Conservation (phyloP, 805 yeast genomes). For the Kregervanrija fluxuum region DNA sequence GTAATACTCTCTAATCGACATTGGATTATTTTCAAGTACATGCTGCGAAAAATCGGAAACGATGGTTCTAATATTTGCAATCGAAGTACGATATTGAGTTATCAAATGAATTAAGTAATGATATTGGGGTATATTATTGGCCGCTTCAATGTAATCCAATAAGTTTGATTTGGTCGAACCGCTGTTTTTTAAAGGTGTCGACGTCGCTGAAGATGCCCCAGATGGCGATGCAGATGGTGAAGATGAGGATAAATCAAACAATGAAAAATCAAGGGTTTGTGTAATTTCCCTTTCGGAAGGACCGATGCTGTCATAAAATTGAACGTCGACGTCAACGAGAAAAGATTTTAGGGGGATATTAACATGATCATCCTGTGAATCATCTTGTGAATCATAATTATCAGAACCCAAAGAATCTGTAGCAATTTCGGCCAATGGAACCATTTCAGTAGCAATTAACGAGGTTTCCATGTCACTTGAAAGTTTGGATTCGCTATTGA, state of each 20-base stretch:
- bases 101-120: constrained; percentile 24
- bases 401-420: constrained; percentile 15
- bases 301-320: constrained; percentile 25
- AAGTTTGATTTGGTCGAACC: constrained; percentile 12
- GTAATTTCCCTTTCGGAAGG: constrained; percentile 23
- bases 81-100: constrained; percentile 22
- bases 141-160: constrained; percentile 24
- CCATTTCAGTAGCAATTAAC: constrained; percentile 19
- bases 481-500: background rate
- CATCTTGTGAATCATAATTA: constrained; percentile 17
- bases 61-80: constrained; percentile 19
- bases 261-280: constrained; percentile 4
- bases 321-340: constrained; percentile 23
- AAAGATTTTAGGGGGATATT: constrained; percentile 23
- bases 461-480: constrained; percentile 9
- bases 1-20: constrained; percentile 25
- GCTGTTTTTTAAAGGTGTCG: background rate
- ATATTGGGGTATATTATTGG: constrained; percentile 22
- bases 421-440: constrained; percentile 27
- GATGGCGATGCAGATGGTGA: constrained; percentile 1
- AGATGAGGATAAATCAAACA: background rate
- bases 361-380: constrained; percentile 19
- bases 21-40: constrained; percentile 26
- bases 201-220: constrained; percentile 4
- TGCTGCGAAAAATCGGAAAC: constrained; percentile 22